phyloP scores from a whole-genome alignment of 129 eudicot species.

The Flaveria bidentis region DNA sequence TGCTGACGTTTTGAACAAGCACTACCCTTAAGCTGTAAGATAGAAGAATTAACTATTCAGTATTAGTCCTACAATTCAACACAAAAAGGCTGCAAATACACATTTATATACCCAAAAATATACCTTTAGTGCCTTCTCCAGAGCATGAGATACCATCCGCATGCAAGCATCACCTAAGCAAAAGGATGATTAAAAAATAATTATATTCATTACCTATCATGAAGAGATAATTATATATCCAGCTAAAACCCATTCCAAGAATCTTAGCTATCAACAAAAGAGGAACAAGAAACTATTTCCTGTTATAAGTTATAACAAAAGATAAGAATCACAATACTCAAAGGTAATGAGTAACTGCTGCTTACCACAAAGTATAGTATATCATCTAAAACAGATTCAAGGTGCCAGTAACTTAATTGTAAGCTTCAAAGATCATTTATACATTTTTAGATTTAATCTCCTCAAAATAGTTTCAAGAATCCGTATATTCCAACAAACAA shows the following conservation, averaged over 20 bases:
- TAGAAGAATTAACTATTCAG: neutral
- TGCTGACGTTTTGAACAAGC: conserved; percentile 96
- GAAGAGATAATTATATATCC: neutral
- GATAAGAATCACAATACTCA: conserved; percentile 1
- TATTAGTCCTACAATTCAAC: conserved; percentile 14
- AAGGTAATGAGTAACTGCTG: neutral
- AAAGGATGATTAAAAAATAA: neutral
- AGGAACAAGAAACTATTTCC: neutral
- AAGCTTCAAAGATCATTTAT: conserved; percentile 16
- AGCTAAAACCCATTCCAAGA: neutral
- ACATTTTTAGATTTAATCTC: neutral
- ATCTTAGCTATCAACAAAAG: neutral
- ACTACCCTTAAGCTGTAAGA: conserved; percentile 73
- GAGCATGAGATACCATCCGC: conserved; percentile 56
- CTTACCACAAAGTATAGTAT: neutral
- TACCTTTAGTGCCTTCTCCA: conserved; percentile 94
- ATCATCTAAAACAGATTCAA: neutral
- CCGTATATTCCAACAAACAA: neutral
- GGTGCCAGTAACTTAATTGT: neutral
- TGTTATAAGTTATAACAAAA: neutral
- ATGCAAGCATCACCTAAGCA: conserved; percentile 53
- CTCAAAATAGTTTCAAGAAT: conserved; percentile 7
- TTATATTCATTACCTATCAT: conserved; percentile 20
- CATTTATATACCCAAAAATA: conserved; percentile 31
- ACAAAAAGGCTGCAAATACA: conserved; percentile 10